phyloP scores from a whole-genome alignment of 2,329 filamentous ascomycete genomes.

The Fusarium scirpi region DNA sequence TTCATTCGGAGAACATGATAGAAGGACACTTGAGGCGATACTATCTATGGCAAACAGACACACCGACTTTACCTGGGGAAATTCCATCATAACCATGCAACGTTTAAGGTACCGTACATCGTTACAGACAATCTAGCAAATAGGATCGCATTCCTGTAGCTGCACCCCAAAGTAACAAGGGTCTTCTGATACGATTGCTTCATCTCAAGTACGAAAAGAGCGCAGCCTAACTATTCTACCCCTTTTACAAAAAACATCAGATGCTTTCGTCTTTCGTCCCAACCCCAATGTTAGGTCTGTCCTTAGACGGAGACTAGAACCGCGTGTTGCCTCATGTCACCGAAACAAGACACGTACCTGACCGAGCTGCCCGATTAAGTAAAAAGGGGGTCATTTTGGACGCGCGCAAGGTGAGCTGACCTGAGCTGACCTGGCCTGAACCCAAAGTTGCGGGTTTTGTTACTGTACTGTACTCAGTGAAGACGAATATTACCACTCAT shows the following conservation, averaged over 20 bases:
- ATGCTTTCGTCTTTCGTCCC: conserved; percentile 4
- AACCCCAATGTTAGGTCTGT: not conserved
- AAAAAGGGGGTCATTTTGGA: conserved; percentile 2
- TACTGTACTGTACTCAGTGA: not conserved
- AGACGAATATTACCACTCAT: not conserved
- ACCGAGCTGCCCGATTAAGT: conserved; percentile 27
- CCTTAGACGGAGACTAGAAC: conserved; percentile 31
- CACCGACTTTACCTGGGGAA: conserved; percentile 34
- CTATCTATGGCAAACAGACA: conserved; percentile 7
- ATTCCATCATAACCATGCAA: conserved; percentile 13
- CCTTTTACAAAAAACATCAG: conserved; percentile 19
- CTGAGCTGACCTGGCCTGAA: not conserved
- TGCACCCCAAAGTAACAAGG: conserved; percentile 26
- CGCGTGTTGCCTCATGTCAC: conserved; percentile 33
- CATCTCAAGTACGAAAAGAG: conserved; percentile 2
- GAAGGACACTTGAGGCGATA: not conserved
- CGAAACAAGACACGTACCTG: conserved; percentile 16
- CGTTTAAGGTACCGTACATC: conserved; percentile 5
- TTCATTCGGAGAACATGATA: conserved; percentile 2
- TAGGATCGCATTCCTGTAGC: conserved; percentile 24
- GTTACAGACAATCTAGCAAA: conserved; percentile 19
- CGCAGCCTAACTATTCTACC: conserved; percentile 1
- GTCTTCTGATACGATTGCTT: conserved; percentile 20
- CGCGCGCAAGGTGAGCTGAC: conserved; percentile 30
- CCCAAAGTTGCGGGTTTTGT: not conserved